These are phyloP conservation scores for Cyathus pygmaeus DNA, from an alignment of 1,284 basidiomycete genomes.

Conservation along the genomic window DNA sequence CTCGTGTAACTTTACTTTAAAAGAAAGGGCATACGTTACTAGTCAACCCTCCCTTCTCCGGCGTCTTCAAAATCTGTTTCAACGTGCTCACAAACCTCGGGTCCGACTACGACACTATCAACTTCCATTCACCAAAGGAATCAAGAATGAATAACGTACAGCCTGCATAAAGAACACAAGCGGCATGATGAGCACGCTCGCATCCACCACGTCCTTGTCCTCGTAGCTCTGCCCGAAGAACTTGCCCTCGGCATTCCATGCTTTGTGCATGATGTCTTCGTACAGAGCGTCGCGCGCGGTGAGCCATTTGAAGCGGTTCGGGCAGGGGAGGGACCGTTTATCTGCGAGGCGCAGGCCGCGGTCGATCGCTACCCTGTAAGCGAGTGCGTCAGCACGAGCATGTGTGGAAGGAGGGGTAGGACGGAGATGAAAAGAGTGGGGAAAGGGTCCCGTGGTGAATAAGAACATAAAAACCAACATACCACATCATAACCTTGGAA, in stretches of 20 bases:
- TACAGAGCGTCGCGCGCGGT: conserved; percentile 82
- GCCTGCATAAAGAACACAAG: conserved; percentile 88
- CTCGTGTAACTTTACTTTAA: neutral
- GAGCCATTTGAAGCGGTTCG: conserved; percentile 77
- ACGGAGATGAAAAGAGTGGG: no score
- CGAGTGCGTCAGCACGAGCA: neutral
- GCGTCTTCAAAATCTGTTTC: conserved; percentile 82
- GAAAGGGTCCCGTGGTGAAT: no score
- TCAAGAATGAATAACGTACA: conserved; percentile 54
- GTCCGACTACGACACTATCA: conserved; percentile 68
- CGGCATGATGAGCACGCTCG: conserved; percentile 84
- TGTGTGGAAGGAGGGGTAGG: no score
- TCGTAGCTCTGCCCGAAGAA: conserved; percentile 85
- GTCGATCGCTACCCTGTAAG: conserved; percentile 87
- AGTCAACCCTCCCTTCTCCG: conserved; percentile 88
- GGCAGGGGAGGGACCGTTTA: conserved; percentile 85
- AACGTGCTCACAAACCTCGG: conserved; percentile 88
- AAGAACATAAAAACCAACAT: no score
- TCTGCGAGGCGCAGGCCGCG: conserved; percentile 89
- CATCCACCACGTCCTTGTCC: conserved; percentile 74
- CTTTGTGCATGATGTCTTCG: conserved; percentile 86
- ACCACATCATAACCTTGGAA: conserved; percentile 94
- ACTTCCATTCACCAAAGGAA: neutral
- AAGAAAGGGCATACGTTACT: conserved; percentile 69
- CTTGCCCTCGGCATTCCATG: conserved; percentile 75